These are phyloP conservation scores for Gossypium raimondii DNA, from an alignment of 345 rosid genomes.

Conservation along the genomic window DNA sequence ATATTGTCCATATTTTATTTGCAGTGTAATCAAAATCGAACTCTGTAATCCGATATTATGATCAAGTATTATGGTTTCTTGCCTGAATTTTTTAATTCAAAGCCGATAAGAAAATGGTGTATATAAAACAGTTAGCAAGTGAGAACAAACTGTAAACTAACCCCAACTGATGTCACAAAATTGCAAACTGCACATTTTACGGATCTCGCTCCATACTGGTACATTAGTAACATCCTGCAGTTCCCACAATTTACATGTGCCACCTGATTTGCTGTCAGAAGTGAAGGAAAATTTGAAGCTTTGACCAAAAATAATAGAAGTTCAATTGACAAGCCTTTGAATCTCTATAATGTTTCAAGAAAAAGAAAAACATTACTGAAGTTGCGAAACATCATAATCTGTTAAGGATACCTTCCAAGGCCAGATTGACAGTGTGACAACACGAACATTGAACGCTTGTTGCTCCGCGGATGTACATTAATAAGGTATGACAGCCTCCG, in stretches of 20 bases:
- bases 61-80: too few relatives aligned
- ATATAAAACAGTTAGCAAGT: neutral
- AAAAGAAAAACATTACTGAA: neutral
- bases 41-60: too few relatives aligned
- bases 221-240: slow-evolving; percentile 95
- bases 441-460: slow-evolving; percentile 97
- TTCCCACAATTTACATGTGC: slow-evolving; percentile 93
- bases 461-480: slow-evolving; percentile 97
- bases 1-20: too few relatives aligned
- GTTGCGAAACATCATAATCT: neutral
- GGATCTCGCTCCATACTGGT: slow-evolving; percentile 86
- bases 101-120: neutral
- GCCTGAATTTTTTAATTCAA: too few relatives aligned
- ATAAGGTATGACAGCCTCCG: slow-evolving; percentile 94
- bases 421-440: slow-evolving; percentile 91
- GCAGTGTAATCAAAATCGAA: too few relatives aligned
- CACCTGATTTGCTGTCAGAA: slow-evolving; percentile 77
- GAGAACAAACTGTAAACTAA: slow-evolving; percentile 28
- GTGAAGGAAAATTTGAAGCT: neutral
- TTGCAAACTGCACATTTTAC: slow-evolving; percentile 96
- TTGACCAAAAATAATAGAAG: neutral
- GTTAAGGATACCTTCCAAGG: slow-evolving; percentile 58
- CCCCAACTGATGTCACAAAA: slow-evolving; percentile 85
- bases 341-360: neutral
- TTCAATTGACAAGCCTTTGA: neutral